Evolutionary conservation across 2,329 filamentous ascomycete species (phyloP), one percentile per base, ranked within the genome.

Genomic region (Trichoderma sp.): DNA sequence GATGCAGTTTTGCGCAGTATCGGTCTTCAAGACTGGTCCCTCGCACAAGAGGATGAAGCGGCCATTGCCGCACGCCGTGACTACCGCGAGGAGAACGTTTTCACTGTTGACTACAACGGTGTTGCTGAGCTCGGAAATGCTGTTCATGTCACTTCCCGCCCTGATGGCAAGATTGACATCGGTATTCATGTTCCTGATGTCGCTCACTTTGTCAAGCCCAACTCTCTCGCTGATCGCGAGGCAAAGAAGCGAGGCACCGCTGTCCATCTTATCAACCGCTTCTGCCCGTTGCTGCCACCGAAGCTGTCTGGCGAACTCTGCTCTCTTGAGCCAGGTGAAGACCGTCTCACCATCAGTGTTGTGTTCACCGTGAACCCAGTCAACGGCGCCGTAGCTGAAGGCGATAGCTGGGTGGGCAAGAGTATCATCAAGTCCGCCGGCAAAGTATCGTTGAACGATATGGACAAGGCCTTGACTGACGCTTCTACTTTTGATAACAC

Each of bases 241-340:
- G 96, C 96, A 13, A 97, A 96, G 88, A 99, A 98, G 86, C 93
- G 96, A 73, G 95, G 95, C 71, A 98, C 94, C 69, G 94, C 94
- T 43, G 96, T 99, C 29, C 96, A 98, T 77, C 86, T 99, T 72
- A 91, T 97, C 83, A 96, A 97, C 83, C 90, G 94, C 43, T 83
- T 91, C 84, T 85, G 95, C 88, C 86, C 95, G 85, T 90, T 99
- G 86, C 88, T 99, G 47, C 96, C 96, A 16, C 86, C 92, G 1
- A 94, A 93, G 81, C 85, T 99, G 72, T 91, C 94, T 8, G 88
- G 89, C 21, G 94, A 97, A 73, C 86, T 98, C 62, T 97, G 94
- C 85, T 96, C 94, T 70, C 85, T 99, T 71, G 87, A 88, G 65
- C 93, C 95, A 10, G 92, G 89, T n/a, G 86, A 97, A 80, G 95